Evolutionary conservation across 2,329 filamentous ascomycete genomes (phyloP), one percentile per base, ranked within the genome.

Genomic region (Dothideomycetes sp.): DNA sequence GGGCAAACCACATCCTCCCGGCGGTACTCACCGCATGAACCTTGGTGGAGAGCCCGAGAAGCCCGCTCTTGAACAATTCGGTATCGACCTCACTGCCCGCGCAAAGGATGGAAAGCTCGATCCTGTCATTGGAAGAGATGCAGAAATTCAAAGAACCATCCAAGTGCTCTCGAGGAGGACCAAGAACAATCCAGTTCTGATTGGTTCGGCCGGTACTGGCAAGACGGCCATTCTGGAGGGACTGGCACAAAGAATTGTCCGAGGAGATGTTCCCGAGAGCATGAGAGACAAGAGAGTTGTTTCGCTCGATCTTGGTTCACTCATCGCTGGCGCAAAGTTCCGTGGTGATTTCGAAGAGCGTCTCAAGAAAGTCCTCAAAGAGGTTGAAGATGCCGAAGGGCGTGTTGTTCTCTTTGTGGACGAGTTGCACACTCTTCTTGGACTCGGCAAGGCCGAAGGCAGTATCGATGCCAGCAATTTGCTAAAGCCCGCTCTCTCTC

Each of bases 391-490:
- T 48, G 84, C 89, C 2, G 71, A 94, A 37, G 91, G 91, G 23
- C 78, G 84, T 42, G 82, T 96, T 4, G 94, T 98, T 30, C 69
- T 98, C 3, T 96, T 98, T 63, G 84, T 96, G 38, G 91, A 96
- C 55, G 91, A 96, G 58, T 67, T 96, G 28, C 91, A 98, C 58
- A 94, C 82, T 1, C 69, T 98, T 0, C 76, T 96, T 2, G 91
- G 91, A 1, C 71, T 96, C 5, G 91, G 91, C 15, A 96, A 96
- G 62, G 85, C 87, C 0, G 89, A 96, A 63, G 91, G 91, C 4
- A 94, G 86, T 29, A 94, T 96, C 47, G 91, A 98, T 64, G 91
- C 91, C 1, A 94, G 85, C 49, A 96, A 96, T 58, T 69, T 96
- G 5, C 69, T 96, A 33, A 98, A 96, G 62, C 91, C 91, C 18